Evolutionary conservation across 73 alveolate genomes (phyloP).

Genomic region (Breviolum minutum): DNA sequence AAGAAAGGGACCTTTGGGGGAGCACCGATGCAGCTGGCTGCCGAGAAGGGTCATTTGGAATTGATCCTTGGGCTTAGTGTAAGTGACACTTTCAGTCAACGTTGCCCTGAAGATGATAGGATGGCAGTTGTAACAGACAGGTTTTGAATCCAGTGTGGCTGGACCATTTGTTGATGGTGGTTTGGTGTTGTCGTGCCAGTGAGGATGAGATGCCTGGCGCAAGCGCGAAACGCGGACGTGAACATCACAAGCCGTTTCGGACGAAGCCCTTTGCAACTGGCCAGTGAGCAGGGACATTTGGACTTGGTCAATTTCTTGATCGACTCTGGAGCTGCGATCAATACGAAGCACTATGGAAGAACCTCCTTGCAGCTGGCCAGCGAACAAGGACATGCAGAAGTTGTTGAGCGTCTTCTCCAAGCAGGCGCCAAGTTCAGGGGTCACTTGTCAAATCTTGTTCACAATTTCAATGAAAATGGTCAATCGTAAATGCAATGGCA

Average conservation of each 20-base stretch:
- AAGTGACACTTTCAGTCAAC: background rate
- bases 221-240: conserved; percentile 11
- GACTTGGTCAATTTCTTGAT: conserved; percentile 17
- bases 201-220: conserved; percentile 23
- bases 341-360: conserved; percentile 32
- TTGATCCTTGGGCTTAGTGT: background rate
- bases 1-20: conserved; percentile 54
- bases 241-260: conserved; percentile 58
- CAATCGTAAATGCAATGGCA: too few relatives aligned
- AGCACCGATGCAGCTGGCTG: conserved; percentile 45
- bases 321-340: conserved; percentile 32
- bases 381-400: conserved; percentile 76
- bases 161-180: background rate
- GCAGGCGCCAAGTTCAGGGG: background rate
- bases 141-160: background rate
- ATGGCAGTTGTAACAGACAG: background rate
- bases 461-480: too few relatives aligned
- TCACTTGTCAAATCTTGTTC: too few relatives aligned
- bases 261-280: conserved; percentile 78
- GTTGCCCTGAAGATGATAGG: background rate
- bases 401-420: background rate
- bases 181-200: background rate
- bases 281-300: conserved; percentile 42
- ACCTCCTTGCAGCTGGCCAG: conserved; percentile 64
- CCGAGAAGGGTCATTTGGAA: conserved; percentile 57